Conservation (phyloP, 2,329 filamentous ascomycete species). For the Pseudocercospora fijiensis region DNA sequence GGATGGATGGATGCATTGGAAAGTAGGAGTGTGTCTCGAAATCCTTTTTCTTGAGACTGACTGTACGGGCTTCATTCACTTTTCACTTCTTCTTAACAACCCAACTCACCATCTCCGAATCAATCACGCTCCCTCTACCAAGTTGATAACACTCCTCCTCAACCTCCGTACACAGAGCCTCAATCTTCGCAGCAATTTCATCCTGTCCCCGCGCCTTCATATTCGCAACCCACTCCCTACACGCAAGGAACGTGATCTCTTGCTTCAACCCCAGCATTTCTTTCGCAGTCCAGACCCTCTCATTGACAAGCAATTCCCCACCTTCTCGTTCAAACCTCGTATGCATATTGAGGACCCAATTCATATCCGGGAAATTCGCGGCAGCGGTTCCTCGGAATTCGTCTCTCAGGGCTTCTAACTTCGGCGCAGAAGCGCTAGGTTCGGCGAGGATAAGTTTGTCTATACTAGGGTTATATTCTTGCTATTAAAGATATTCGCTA, state of each 20-base stretch:
- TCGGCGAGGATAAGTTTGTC: conserved; percentile 15
- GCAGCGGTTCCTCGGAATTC: not conserved
- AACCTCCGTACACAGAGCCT: conserved; percentile 15
- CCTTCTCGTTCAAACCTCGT: conserved; percentile 10
- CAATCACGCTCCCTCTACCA: conserved; percentile 15
- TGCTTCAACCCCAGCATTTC: conserved; percentile 19
- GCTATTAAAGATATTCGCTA: conserved; percentile 30
- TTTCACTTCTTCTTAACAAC: conserved; percentile 20
- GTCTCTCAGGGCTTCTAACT: conserved; percentile 3
- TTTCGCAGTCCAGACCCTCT: conserved; percentile 17
- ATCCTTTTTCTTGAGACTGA: no score
- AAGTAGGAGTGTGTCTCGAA: not conserved
- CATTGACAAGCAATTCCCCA: conserved; percentile 15
- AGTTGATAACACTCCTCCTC: conserved; percentile 22
- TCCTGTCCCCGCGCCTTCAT: conserved; percentile 14
- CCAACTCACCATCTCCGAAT: conserved; percentile 26
- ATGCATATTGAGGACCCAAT: conserved; percentile 19
- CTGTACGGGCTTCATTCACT: no score
- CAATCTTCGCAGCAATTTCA: conserved; percentile 12
- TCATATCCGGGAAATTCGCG: not conserved
- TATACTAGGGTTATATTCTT: conserved; percentile 22
- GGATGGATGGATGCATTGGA: not conserved
- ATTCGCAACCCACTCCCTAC: conserved; percentile 20
- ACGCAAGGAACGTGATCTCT: conserved; percentile 23
- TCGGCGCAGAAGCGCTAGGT: conserved; percentile 8